A percentile compares a stretch with the other conserved stretches of the same genome.
Conservation (phyloP, 1,139 yeast species). For the Pichia cactophila region DNA sequence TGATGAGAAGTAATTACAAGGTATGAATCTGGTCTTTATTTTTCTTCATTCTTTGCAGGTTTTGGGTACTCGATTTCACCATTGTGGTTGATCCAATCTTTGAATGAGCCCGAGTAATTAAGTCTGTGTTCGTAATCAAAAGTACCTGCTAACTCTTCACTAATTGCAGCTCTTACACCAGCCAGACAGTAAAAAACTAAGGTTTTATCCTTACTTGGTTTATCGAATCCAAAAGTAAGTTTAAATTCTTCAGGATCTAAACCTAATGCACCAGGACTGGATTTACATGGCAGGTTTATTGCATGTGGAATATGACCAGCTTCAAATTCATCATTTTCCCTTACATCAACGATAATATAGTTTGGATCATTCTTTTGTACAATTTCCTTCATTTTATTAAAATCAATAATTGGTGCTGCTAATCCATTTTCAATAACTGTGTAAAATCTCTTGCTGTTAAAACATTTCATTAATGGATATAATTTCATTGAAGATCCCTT, state of each 20-base stretch:
- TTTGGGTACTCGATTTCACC: slow-evolving; percentile 35
- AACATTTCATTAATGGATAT: not conserved
- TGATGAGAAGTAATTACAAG: not conserved
- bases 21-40: not conserved
- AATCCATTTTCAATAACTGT: slow-evolving; percentile 19
- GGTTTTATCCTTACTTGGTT: slow-evolving; percentile 66
- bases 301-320: slow-evolving; percentile 77
- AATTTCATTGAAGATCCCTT: not conserved
- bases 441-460: slow-evolving; percentile 14
- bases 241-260: slow-evolving; percentile 71
- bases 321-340: slow-evolving; percentile 79
- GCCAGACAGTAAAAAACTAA: slow-evolving; percentile 87
- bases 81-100: slow-evolving; percentile 58
- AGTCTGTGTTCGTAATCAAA: slow-evolving; percentile 79
- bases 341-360: slow-evolving; percentile 68
- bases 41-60: not conserved
- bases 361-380: slow-evolving; percentile 16
- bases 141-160: slow-evolving; percentile 85
- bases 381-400: slow-evolving; percentile 21
- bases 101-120: slow-evolving; percentile 75
- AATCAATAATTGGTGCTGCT: slow-evolving; percentile 24
- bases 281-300: slow-evolving; percentile 80
- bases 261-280: slow-evolving; percentile 91
- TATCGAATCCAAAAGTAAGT: slow-evolving; percentile 73
- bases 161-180: slow-evolving; percentile 86